Base-by-base conservation (phyloP, 2,329 filamentous ascomycete species). In the Curvularia hawaiiensis region DNA sequence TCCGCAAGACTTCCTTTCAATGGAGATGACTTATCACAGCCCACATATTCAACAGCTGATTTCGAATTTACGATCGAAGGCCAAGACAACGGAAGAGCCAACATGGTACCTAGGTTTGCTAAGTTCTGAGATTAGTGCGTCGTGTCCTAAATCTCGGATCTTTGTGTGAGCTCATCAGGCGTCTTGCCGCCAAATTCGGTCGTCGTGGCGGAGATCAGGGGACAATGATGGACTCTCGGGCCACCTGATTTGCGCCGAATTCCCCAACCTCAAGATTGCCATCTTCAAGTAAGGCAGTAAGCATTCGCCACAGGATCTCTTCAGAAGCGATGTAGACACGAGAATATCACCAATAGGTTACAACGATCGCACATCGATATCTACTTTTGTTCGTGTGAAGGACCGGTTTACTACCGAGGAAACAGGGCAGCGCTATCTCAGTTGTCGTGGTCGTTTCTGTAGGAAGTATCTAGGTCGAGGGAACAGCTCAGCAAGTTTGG, bases 231-330 rank as follows among this genome's bases (percentile, higher is more conserved):
- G 52, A 43, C 41, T 45, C 41, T 47, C 20, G 44, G 41, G 28
- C 16, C 45, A 45, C 45, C 45, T 58, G 33, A 26, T 40, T 50
- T 33, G 45, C 41, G 33, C 26, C 45, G 43, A 43, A 30, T 43
- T 45, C 39, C 41, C 47, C 43, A 49, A 50, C 38, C 41, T 45
- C 47, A 31, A 49, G 24, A 45, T 45, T 59, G 14, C 54, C 22
- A n/a, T 45, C 57, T 62, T 28, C 41, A 10, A 28, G 24, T 24
- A n/a, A 44, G 41, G 61, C 52, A 52, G 54, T 50, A 50, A 54
- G 35, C 41, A 52, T 54, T 48, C 43, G 40, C 30, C 31, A 33
- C 54, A 47, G 43, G 20, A 43, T 28, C 31, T 44, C 38, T 49
- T n/a, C 9, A 26, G 16, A 9, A 44, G 7, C 4, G 24, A 44